Evolutionary conservation across 495 filamentous ascomycete genomes (phyloP), one percentile per base, ranked within the genome.

Genomic region (Choiromyces venosus): DNA sequence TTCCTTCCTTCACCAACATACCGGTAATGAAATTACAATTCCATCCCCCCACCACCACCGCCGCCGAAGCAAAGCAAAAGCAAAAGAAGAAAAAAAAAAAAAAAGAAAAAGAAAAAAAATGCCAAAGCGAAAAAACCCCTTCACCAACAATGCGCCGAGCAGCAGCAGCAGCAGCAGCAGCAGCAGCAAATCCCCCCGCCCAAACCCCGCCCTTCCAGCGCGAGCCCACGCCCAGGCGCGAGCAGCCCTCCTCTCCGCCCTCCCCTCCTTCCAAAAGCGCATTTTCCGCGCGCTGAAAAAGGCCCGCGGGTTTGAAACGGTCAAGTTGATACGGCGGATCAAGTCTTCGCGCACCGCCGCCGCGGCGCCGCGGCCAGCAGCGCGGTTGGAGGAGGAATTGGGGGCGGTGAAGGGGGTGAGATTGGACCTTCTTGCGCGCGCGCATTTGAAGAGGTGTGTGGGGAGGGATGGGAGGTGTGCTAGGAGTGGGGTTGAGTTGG

Each of bases 251-350:
- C 25, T 16, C 66, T 35, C 35, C 64, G 25, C 18, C 64, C 36
- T 72, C 71, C 40, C 42, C n/a, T 29, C 19, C 69, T 86, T 86
- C 74, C 86, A 87, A 40, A 87, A 86, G 70, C 81, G 87, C 33
- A 85, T 97, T 12, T 85, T 86, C 65, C 86, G 88, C 33, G 91
- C 88, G 0, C 84, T 97, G 46, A 96, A 95, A 82, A 84, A 87
- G 1, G 91, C 91, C 37, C 93, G 93, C 72, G 92, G 91, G 21
- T 94, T 94, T 82, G 94, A 97, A 83, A 86, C 93, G 75, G 94
- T 97, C 83, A 97, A 96, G 72, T 86, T 93, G 65, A 89, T 91
- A 39, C 89, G 93, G 69, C 84, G 93, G 44, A 84, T 91, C 35
- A 93, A 91, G 82, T 88, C 88, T 37, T 88, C 52, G 10, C 52